phyloP scores from a whole-genome alignment of 495 filamentous ascomycete species.

The Viridothelium virens region DNA sequence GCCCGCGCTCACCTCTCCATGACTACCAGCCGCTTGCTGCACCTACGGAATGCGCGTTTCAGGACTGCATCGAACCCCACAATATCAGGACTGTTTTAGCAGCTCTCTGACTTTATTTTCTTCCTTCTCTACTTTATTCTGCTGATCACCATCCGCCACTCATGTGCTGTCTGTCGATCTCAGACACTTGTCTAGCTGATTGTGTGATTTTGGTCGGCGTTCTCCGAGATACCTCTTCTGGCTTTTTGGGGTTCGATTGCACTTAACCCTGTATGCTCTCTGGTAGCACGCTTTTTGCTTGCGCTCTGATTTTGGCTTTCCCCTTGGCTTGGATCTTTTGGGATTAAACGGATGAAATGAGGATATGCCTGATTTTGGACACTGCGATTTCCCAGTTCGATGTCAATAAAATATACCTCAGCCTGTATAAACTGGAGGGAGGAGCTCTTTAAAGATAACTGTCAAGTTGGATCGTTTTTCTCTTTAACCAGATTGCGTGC shows the following conservation, averaged over 20 bases:
- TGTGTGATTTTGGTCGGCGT: not conserved
- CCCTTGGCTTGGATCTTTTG: not conserved
- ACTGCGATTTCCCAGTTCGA: not conserved
- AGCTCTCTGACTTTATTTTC: not conserved
- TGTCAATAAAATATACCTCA: not conserved
- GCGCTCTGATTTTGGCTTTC: not conserved
- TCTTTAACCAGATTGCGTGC: slow-evolving; percentile 9
- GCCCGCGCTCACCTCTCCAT: not conserved
- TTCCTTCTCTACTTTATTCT: not conserved
- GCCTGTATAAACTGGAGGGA: not conserved
- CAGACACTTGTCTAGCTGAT: not conserved
- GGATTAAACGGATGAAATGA: not conserved
- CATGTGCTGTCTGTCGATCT: not conserved
- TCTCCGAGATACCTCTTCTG: slow-evolving; percentile 10
- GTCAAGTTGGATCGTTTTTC: not conserved
- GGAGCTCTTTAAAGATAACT: not conserved
- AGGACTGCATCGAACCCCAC: not conserved
- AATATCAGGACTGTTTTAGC: not conserved
- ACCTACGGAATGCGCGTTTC: slow-evolving; percentile 2
- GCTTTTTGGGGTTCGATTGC: slow-evolving; percentile 3
- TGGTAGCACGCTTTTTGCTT: slow-evolving; percentile 1
- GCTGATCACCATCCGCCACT: not conserved
- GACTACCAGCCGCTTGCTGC: not conserved
- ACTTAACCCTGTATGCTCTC: not conserved
- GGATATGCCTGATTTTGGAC: not conserved